Conservation (phyloP, 169 alveolate genomes). For the Babesia ovis region DNA sequence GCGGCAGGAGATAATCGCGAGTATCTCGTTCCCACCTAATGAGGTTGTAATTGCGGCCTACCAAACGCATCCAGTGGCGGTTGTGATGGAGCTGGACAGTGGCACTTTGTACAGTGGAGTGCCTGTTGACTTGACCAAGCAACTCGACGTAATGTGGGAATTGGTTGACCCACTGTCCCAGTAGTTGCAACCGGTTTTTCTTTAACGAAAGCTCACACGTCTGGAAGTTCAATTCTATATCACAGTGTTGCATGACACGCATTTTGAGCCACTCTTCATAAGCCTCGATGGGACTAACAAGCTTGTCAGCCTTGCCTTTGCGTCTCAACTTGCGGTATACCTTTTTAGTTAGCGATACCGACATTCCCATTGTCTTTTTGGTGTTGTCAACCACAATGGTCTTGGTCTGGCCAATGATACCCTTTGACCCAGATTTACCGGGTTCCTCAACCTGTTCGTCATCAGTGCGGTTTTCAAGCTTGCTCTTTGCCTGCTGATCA, state of each 20-base stretch:
- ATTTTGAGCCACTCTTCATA: conserved; percentile 62
- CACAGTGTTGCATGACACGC: conserved; percentile 69
- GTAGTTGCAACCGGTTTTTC: conserved; percentile 52
- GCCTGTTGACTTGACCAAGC: conserved; percentile 42
- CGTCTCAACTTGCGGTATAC: conserved; percentile 54
- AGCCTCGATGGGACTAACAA: conserved; percentile 49
- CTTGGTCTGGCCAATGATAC: conserved; percentile 52
- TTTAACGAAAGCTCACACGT: conserved; percentile 62
- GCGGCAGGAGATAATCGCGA: conserved; percentile 44
- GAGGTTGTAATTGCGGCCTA: conserved; percentile 55
- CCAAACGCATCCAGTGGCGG: conserved; percentile 65
- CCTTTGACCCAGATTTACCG: conserved; percentile 18
- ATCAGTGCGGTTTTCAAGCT: conserved; percentile 4
- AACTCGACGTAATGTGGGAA: conserved; percentile 59
- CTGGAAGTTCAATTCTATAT: conserved; percentile 62
- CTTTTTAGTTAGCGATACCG: conserved; percentile 48
- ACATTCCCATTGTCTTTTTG: conserved; percentile 42
- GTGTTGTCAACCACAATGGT: conserved; percentile 39
- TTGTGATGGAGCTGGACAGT: conserved; percentile 56
- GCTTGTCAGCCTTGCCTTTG: conserved; percentile 40
- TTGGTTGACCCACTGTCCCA: conserved; percentile 68
- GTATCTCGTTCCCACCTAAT: conserved; percentile 56
- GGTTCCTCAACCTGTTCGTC: conserved; percentile 13
- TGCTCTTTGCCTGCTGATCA: conserved; percentile 48
- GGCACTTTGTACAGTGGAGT: conserved; percentile 54